Percentiles rank a stretch among this genome's conserved stretches.
These are phyloP conservation scores for Paramecium pentaurelia DNA, from an alignment of 73 alveolate genomes.

Conservation along the genomic window DNA sequence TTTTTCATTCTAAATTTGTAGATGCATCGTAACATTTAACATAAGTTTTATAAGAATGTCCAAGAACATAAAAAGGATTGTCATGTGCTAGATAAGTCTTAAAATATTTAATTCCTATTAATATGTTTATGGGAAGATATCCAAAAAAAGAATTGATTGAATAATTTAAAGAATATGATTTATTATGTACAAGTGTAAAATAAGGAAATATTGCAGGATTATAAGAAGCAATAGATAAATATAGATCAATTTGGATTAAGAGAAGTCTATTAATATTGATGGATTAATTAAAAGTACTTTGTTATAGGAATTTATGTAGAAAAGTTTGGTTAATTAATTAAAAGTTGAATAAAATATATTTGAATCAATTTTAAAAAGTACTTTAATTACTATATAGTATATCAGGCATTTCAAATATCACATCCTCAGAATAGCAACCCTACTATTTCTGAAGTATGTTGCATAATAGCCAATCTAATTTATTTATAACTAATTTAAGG, in stretches of 20 bases:
- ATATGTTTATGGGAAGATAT: constrained; percentile 21
- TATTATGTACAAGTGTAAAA: not conserved
- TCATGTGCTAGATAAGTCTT: not conserved
- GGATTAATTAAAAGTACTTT: constrained; percentile 12
- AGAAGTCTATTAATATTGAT: constrained; percentile 27
- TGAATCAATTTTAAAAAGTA: constrained; percentile 1
- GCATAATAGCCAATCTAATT: constrained; percentile 16
- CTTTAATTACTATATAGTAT: not conserved
- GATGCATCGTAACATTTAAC: not conserved
- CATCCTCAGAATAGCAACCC: not conserved
- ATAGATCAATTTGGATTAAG: not conserved
- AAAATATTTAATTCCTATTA: constrained; percentile 31
- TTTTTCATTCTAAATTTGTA: constrained; percentile 7
- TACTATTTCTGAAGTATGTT: constrained; percentile 36
- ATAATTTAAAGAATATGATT: not conserved
- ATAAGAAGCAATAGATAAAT: not conserved
- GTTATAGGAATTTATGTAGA: constrained; percentile 43
- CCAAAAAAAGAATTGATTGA: constrained; percentile 12
- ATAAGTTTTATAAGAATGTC: not conserved
- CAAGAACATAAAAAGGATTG: not conserved
- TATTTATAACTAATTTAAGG: not conserved
- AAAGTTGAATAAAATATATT: not conserved
- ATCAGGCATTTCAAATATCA: constrained; percentile 29
- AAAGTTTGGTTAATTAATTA: constrained; percentile 8
- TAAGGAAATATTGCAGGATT: not conserved